Base-by-base conservation (phyloP, 495 filamentous ascomycete species). In the Talaromyces borbonicus region DNA sequence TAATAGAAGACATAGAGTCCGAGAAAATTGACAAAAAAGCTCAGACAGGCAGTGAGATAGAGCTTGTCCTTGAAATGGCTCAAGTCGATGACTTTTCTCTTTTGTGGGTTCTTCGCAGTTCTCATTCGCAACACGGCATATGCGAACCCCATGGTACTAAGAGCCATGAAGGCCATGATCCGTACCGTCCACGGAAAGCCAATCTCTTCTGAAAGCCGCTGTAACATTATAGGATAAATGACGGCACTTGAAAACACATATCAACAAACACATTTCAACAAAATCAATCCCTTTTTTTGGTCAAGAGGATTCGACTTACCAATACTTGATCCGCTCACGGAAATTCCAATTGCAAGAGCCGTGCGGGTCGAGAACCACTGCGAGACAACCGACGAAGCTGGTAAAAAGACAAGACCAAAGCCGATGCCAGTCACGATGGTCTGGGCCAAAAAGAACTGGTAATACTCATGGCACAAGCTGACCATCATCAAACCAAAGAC, bases 121-220 rank as follows among this genome's bases (percentile, higher is more conserved):
- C 39, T 20, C n/a, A 3, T 6, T 14, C 20, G 3, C 19, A 42
- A 8, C 11, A 42, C 19, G 23, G 23, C 23, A 12, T 26, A 3
- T 4, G 20, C 6, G 23, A 42, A 7, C 2, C 7, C 62, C 5
- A n/a, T 71, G 50, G 18, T 33, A 5, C 4, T 48, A 1, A 88
- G 70, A 46, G 88, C 78, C 38, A 89, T 55, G 51, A 90, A 87
- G 6, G 78, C 84, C 25, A 71, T 64, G 24, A 71, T 72, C n/a
- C 85, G 78, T 66, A 92, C 79, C 2, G 84, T 69, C 86, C 86
- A 92, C 0, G 65, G 60, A 49, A 84, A 90, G 4, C 83, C 85
- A 38, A 85, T 70, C 16, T 63, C 37, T 0, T 62, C 68, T 49
- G 88, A 79, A n/a, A 89, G 58, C 14, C 72, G 68, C 8, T 73